phyloP scores from a whole-genome alignment of 2,329 filamentous ascomycete genomes.

The Neopestalotiopsis clavispora region DNA sequence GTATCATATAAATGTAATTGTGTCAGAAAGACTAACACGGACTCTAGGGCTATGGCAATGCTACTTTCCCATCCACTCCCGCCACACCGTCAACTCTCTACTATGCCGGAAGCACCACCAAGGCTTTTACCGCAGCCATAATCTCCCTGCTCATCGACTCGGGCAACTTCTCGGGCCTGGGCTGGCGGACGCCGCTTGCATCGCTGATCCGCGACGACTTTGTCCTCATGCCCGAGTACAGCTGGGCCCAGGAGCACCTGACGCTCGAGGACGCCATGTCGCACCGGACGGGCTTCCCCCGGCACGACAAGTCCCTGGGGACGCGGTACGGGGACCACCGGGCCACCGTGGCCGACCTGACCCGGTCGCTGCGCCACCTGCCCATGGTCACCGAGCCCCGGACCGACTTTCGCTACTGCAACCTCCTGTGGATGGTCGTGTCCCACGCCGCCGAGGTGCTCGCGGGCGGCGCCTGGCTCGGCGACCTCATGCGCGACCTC shows the following conservation, averaged over 20 bases:
- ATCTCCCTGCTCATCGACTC: constrained; percentile 53
- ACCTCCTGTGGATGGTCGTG: constrained; percentile 55
- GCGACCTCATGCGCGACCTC: constrained; percentile 41
- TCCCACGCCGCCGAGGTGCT: constrained; percentile 51
- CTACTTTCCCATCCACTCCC: constrained; percentile 40
- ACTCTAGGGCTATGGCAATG: constrained; percentile 48
- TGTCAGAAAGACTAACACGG: not conserved
- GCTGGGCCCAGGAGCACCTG: constrained; percentile 47
- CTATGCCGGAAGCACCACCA: constrained; percentile 59
- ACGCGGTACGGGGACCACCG: constrained; percentile 34
- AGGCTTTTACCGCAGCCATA: constrained; percentile 56
- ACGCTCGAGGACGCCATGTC: constrained; percentile 58
- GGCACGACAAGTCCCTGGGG: constrained; percentile 42
- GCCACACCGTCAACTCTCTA: constrained; percentile 55
- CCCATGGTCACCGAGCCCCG: constrained; percentile 49
- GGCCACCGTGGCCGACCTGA: constrained; percentile 40
- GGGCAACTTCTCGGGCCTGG: constrained; percentile 41
- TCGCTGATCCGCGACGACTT: constrained; percentile 56
- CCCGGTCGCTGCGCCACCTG: constrained; percentile 48
- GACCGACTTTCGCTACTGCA: constrained; percentile 53
- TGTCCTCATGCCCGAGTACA: constrained; percentile 42
- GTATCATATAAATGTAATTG: not conserved
- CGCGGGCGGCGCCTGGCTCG: constrained; percentile 41
- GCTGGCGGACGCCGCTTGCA: constrained; percentile 52
- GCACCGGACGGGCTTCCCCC: constrained; percentile 55